Evolutionary conservation across 257 asterid genomes (phyloP).

Genomic region (Capsicum rhomboideum): DNA sequence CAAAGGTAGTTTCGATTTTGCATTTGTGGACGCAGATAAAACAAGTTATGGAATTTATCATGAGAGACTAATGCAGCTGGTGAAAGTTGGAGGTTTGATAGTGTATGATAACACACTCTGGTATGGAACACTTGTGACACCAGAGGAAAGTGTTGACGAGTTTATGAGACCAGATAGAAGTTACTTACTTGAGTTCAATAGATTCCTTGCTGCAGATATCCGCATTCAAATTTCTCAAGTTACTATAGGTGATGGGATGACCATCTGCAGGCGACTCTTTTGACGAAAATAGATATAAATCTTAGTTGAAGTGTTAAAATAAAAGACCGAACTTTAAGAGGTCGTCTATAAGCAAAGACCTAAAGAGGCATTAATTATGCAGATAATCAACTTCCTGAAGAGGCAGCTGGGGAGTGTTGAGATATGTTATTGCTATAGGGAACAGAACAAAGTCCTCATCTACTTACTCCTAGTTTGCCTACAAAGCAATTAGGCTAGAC

Average conservation of each 20-base stretch:
- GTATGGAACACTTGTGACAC: slow-evolving; percentile 34
- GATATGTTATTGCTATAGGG: too few relatives aligned
- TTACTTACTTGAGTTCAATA: slow-evolving; percentile 9
- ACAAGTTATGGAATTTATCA: slow-evolving; percentile 32
- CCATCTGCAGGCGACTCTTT: slow-evolving; percentile 13
- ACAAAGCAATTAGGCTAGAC: too few relatives aligned
- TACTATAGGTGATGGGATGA: slow-evolving; percentile 27
- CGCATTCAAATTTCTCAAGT: slow-evolving; percentile 14
- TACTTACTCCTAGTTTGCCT: too few relatives aligned
- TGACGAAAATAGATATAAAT: neutral
- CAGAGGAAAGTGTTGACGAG: slow-evolving; percentile 16
- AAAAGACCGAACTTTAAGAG: neutral
- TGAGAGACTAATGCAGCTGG: slow-evolving; percentile 30
- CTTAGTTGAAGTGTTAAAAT: neutral
- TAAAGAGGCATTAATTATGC: too few relatives aligned
- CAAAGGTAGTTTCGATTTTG: slow-evolving; percentile 34
- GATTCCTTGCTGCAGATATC: slow-evolving; percentile 12
- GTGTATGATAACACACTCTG: slow-evolving; percentile 55
- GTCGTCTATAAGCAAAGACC: too few relatives aligned
- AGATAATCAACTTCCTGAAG: too few relatives aligned
- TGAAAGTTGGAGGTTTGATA: slow-evolving; percentile 40
- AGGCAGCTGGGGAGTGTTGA: too few relatives aligned
- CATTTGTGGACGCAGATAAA: slow-evolving; percentile 56
- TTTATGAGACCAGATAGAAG: neutral
- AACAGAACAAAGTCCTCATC: too few relatives aligned